These are phyloP conservation scores for Viola odorata DNA, from an alignment of 345 rosid genomes.

Conservation along the genomic window DNA sequence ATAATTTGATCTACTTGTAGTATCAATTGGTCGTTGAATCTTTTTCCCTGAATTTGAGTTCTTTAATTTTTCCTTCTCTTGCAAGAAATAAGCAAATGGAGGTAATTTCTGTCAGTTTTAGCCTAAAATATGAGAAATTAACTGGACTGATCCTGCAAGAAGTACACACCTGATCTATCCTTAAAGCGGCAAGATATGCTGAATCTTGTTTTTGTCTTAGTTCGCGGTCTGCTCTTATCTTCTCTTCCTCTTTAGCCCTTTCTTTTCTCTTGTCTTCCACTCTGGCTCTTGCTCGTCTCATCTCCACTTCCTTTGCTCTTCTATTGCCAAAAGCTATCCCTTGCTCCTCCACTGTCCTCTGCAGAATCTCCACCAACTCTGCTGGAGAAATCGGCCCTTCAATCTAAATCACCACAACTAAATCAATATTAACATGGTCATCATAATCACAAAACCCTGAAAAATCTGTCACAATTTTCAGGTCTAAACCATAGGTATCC, in stretches of 20 bases:
- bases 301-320: slow-evolving; percentile 16
- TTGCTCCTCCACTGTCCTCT: slow-evolving; percentile 56
- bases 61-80: slow-evolving; percentile 46
- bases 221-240: slow-evolving; percentile 38
- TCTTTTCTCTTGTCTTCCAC: slow-evolving; percentile 39
- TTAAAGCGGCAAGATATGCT: slow-evolving; percentile 48
- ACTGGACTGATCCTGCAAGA: background rate
- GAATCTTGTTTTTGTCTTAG: slow-evolving; percentile 54
- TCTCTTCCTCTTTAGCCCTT: slow-evolving; percentile 32
- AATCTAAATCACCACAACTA: slow-evolving; percentile 20
- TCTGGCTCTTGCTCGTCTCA: slow-evolving; percentile 17
- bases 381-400: slow-evolving; percentile 54
- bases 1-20: slow-evolving; percentile 14
- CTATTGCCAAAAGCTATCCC: slow-evolving; percentile 43
- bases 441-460: too few species aligned
- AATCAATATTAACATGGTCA: too few species aligned
- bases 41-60: slow-evolving; percentile 13
- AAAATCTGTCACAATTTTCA: too few species aligned
- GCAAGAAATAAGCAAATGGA: background rate
- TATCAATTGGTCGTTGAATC: slow-evolving; percentile 22
- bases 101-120: slow-evolving; percentile 1
- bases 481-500: too few species aligned
- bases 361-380: slow-evolving; percentile 49
- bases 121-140: background rate
- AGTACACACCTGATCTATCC: slow-evolving; percentile 39